Percentiles rank a stretch among this genome's conserved stretches.
These are phyloP conservation scores for Pichia pseudocactophila DNA, from an alignment of 805 yeast species.

Conservation along the genomic window DNA sequence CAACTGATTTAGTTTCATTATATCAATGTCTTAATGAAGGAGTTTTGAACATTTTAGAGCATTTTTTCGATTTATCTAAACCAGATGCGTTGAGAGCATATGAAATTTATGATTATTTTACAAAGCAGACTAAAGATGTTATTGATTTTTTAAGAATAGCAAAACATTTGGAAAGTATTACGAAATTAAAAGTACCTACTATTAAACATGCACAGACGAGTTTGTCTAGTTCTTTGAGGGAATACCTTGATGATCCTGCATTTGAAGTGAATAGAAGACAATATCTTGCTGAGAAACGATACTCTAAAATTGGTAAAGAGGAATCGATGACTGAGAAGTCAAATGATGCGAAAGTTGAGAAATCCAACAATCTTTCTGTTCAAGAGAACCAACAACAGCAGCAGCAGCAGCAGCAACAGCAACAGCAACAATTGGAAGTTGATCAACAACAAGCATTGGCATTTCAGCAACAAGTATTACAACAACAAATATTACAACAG, in stretches of 20 bases:
- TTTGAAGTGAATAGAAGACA: slow-evolving; percentile 75
- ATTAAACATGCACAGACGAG: slow-evolving; percentile 97
- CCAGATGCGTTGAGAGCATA: slow-evolving; percentile 82
- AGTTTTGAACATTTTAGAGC: slow-evolving; percentile 85
- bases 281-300: slow-evolving; percentile 59
- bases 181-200: slow-evolving; percentile 88
- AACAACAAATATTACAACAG: slow-evolving; percentile 11
- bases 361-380: no score
- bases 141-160: slow-evolving; percentile 84
- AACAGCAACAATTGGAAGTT: slow-evolving; percentile 9
- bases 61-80: slow-evolving; percentile 86
- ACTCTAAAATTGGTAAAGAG: slow-evolving; percentile 17
- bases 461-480: slow-evolving; percentile 3
- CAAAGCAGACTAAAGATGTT: slow-evolving; percentile 77
- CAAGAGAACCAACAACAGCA: slow-evolving; percentile 10
- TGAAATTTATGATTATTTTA: slow-evolving; percentile 75
- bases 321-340: background rate
- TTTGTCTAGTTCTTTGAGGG: slow-evolving; percentile 75
- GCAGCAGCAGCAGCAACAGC: slow-evolving; percentile 13
- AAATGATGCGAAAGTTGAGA: slow-evolving; percentile 3
- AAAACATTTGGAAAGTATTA: slow-evolving; percentile 75
- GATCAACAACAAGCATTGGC: background rate
- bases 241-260: slow-evolving; percentile 78
- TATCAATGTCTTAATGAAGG: slow-evolving; percentile 94
- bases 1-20: slow-evolving; percentile 78